Percentiles rank a stretch among this genome's conserved stretches.
These are phyloP conservation scores for Circinella minor DNA, from an alignment of 371 early-diverging fungal species.

Conservation along the genomic window DNA sequence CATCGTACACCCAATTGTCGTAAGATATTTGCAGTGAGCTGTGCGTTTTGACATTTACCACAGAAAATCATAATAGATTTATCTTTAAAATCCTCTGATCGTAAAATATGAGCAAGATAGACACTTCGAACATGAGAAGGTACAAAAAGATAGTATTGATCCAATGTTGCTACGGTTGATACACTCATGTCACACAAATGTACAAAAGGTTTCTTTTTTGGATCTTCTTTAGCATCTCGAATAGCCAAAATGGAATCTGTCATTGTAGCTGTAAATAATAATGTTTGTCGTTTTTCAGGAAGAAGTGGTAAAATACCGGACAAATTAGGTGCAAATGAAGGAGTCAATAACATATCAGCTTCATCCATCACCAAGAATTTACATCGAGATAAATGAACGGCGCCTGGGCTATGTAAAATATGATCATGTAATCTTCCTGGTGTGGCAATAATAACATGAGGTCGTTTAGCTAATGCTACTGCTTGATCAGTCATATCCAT, in stretches of 20 bases:
- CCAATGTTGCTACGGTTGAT: slow-evolving; percentile 85
- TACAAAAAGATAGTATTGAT: slow-evolving; percentile 92
- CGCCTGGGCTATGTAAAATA: slow-evolving; percentile 77
- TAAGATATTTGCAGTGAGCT: slow-evolving; percentile 83
- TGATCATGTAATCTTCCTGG: slow-evolving; percentile 97
- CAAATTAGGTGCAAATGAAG: slow-evolving; percentile 87
- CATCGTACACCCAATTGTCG: slow-evolving; percentile 87
- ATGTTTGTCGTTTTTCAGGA: slow-evolving; percentile 86
- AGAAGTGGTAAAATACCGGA: slow-evolving; percentile 76
- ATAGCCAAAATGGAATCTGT: slow-evolving; percentile 79
- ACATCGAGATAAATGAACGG: slow-evolving; percentile 60
- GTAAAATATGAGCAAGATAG: slow-evolving; percentile 84
- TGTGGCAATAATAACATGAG: slow-evolving; percentile 97
- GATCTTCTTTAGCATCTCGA: slow-evolving; percentile 42
- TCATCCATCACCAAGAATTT: slow-evolving; percentile 94
- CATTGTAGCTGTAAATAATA: slow-evolving; percentile 98
- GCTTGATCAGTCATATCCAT: slow-evolving; percentile 94
- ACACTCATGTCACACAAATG: slow-evolving; percentile 77
- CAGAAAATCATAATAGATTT: slow-evolving; percentile 93
- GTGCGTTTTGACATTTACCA: slow-evolving; percentile 82
- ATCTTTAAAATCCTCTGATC: slow-evolving; percentile 68
- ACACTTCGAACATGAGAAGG: slow-evolving; percentile 93
- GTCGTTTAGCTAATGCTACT: slow-evolving; percentile 81
- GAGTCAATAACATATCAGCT: slow-evolving; percentile 92
- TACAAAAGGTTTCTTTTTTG: slow-evolving; percentile 74